Evolutionary conservation across 2,329 filamentous ascomycete genomes (phyloP).

Genomic region (Phialophora macrospora): DNA sequence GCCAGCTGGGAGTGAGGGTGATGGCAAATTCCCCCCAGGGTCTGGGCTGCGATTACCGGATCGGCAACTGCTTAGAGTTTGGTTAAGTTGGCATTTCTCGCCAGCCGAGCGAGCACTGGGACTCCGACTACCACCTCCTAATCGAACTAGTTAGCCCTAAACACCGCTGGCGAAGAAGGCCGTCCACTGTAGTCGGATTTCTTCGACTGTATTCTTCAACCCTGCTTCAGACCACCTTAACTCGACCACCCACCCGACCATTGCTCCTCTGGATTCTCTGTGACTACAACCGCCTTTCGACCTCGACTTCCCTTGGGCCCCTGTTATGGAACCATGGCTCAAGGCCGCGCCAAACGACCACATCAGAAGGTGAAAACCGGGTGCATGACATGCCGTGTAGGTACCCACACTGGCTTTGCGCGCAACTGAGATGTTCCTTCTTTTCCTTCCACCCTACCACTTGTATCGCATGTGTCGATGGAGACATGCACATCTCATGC

Average conservation of each 20-base stretch:
- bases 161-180: not conserved
- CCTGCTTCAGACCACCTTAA: not conserved
- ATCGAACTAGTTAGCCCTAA: not conserved
- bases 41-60: conserved; percentile 10
- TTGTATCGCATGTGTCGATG: not conserved
- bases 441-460: not conserved
- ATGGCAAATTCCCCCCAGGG: not conserved
- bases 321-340: conserved; percentile 31
- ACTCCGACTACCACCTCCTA: conserved; percentile 6
- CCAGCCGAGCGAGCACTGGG: not conserved
- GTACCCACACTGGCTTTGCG: not conserved
- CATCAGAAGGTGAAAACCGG: conserved; percentile 37
- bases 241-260: not conserved
- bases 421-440: not conserved
- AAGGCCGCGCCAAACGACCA: conserved; percentile 33
- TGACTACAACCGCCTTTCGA: not conserved
- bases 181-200: not conserved
- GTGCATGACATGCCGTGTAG: conserved; percentile 36
- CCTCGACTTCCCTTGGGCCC: not conserved
- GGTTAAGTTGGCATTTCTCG: not conserved
- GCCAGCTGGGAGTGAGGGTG: not conserved
- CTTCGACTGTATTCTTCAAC: not conserved
- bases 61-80: conserved; percentile 14
- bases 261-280: not conserved
- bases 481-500: not conserved